A percentile compares a stretch with the other conserved stretches of the same genome.
Evolutionary conservation across 208 protist genomes (phyloP).

Genomic region (Acanthamoeba sp.): DNA sequence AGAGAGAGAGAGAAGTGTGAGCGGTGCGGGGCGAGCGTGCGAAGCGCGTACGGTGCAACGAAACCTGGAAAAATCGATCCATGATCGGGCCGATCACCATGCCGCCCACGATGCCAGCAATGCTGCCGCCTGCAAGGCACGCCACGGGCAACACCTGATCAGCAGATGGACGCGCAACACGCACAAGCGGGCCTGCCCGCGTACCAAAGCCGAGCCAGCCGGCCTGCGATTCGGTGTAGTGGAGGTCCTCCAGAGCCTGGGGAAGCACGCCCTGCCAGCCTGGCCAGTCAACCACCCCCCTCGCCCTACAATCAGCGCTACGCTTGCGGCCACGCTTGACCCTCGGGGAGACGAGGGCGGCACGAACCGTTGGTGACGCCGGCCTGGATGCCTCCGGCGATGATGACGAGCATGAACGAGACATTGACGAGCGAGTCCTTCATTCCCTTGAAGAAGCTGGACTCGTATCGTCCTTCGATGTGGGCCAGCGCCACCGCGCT

Average conservation of each 20-base stretch:
- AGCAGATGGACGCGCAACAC: no score
- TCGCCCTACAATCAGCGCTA: no score
- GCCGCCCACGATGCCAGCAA: constrained; percentile 38
- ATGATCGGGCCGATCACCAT: not conserved
- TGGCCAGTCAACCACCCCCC: no score
- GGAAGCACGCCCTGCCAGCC: constrained; percentile 45
- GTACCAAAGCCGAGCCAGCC: constrained; percentile 61
- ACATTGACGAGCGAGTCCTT: constrained; percentile 23
- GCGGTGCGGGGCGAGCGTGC: not conserved
- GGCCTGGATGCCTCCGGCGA: constrained; percentile 42
- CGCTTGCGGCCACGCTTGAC: no score
- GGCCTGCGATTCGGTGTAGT: constrained; percentile 37
- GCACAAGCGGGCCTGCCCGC: not conserved
- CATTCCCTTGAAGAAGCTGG: constrained; percentile 39
- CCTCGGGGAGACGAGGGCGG: no score
- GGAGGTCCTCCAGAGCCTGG: constrained; percentile 12
- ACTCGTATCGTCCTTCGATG: constrained; percentile 55
- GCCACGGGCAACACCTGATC: no score
- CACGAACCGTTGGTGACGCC: constrained; percentile 53
- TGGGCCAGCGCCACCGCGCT: constrained; percentile 44
- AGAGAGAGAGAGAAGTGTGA: no score
- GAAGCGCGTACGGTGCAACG: not conserved
- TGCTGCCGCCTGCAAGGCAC: not conserved
- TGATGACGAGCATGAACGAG: constrained; percentile 47
- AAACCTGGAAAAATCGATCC: constrained; percentile 18